Percentiles rank a stretch among this genome's conserved stretches.
Conservation (phyloP, 2,329 filamentous ascomycete genomes). For the Aspergillus aculeatinus region DNA sequence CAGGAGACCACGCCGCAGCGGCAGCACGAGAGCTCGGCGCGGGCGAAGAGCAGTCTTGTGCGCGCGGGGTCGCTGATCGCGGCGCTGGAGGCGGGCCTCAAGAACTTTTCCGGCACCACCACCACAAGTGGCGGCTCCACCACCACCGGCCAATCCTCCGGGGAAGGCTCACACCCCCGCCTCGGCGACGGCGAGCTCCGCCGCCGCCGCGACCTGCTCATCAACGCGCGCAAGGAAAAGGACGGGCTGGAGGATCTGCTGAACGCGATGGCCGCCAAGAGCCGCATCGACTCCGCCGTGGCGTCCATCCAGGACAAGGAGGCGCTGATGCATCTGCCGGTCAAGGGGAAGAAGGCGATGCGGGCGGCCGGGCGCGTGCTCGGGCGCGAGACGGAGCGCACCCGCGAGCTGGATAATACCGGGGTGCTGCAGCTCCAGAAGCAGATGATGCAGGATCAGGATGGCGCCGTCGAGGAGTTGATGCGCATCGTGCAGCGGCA, state of each 20-base stretch:
- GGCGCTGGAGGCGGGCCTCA: constrained; percentile 58
- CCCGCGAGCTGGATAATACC: constrained; percentile 63
- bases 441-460: constrained; percentile 62
- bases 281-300: constrained; percentile 45
- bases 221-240: constrained; percentile 59
- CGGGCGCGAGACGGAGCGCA: constrained; percentile 59
- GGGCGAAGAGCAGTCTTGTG: constrained; percentile 60
- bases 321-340: constrained; percentile 32
- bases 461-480: constrained; percentile 59
- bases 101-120: too few species aligned
- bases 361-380: constrained; percentile 51
- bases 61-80: constrained; percentile 56
- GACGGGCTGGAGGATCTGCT: constrained; percentile 62
- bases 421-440: constrained; percentile 63
- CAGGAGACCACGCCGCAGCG: constrained; percentile 58
- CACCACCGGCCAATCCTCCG: neutral
- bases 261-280: constrained; percentile 57
- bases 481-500: constrained; percentile 59
- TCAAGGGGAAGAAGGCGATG: constrained; percentile 28
- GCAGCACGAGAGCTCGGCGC: constrained; percentile 62
- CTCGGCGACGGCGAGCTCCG: constrained; percentile 63
- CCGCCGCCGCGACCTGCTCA: constrained; percentile 58
- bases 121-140: too few species aligned
- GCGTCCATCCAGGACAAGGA: constrained; percentile 50
- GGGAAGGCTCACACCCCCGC: constrained; percentile 17